These are phyloP conservation scores for Collybiopsis luxurians DNA, from an alignment of 768 basidiomycete species.

Conservation along the genomic window DNA sequence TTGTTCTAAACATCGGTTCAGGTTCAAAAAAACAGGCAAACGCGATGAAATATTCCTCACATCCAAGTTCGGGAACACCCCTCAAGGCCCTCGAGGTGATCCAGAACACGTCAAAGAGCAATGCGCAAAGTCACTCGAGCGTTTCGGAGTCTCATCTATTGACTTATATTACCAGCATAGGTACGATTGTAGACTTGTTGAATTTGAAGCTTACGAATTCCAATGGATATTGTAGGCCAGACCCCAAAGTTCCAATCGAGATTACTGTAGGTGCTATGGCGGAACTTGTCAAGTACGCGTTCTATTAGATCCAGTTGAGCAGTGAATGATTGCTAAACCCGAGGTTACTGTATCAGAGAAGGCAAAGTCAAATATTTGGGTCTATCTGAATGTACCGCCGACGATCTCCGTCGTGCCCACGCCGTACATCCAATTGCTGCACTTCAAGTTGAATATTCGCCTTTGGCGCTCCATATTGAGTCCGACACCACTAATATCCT, in stretches of 20 bases:
- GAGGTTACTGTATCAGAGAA: slow-evolving; percentile 20
- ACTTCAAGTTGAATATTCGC: slow-evolving; percentile 43
- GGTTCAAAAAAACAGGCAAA: slow-evolving; percentile 53
- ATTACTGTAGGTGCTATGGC: slow-evolving; percentile 32
- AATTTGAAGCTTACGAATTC: neutral
- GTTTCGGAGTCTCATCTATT: slow-evolving; percentile 30
- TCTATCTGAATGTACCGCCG: slow-evolving; percentile 44
- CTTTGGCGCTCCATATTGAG: slow-evolving; percentile 44
- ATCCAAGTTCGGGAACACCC: slow-evolving; percentile 41
- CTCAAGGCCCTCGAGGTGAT: slow-evolving; percentile 2
- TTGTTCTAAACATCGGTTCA: no score
- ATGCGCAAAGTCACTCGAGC: slow-evolving; percentile 29
- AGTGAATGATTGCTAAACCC: neutral
- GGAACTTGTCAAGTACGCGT: slow-evolving; percentile 32
- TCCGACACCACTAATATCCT: slow-evolving; percentile 35
- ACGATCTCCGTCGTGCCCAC: slow-evolving; percentile 45
- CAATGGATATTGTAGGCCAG: slow-evolving; percentile 18
- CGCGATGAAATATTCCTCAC: slow-evolving; percentile 57
- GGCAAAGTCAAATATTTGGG: slow-evolving; percentile 49
- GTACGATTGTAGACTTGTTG: slow-evolving; percentile 11
- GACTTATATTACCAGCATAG: slow-evolving; percentile 40
- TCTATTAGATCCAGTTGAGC: neutral
- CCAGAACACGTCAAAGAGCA: slow-evolving; percentile 29
- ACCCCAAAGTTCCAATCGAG: slow-evolving; percentile 27
- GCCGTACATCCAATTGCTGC: slow-evolving; percentile 44